Conservation (phyloP, 345 rosid species). For the rapeseed (Brassica napus) region Da-Ae NC_063434.1:1728001-1728500, state of each 20-base stretch:
- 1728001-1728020: background rate
- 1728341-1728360: slow-evolving; percentile 91
- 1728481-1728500: slow-evolving; percentile 74
- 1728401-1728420: background rate
- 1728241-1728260: slow-evolving; percentile 61
- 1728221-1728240: slow-evolving; percentile 16
- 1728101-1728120: background rate
- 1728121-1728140: slow-evolving; percentile 20
- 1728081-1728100: background rate
- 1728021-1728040: background rate
- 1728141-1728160: slow-evolving; percentile 1
- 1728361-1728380: slow-evolving; percentile 24
- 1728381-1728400: background rate
- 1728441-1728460: slow-evolving; percentile 1
- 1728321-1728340: slow-evolving; percentile 70
- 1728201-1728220: slow-evolving; percentile 1
- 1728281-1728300: slow-evolving; percentile 67
- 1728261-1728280: slow-evolving; percentile 69
- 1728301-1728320: slow-evolving; percentile 70
- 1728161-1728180: slow-evolving; percentile 28
- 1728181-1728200: slow-evolving; percentile 26
- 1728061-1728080: slow-evolving; percentile 6
- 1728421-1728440: background rate
- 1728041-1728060: slow-evolving; percentile 15
- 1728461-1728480: slow-evolving; percentile 66